Percentiles rank a stretch among this genome's conserved stretches.
Evolutionary conservation across 495 filamentous ascomycete species (phyloP).

Genomic region (Tetracladium marchalianum): DNA sequence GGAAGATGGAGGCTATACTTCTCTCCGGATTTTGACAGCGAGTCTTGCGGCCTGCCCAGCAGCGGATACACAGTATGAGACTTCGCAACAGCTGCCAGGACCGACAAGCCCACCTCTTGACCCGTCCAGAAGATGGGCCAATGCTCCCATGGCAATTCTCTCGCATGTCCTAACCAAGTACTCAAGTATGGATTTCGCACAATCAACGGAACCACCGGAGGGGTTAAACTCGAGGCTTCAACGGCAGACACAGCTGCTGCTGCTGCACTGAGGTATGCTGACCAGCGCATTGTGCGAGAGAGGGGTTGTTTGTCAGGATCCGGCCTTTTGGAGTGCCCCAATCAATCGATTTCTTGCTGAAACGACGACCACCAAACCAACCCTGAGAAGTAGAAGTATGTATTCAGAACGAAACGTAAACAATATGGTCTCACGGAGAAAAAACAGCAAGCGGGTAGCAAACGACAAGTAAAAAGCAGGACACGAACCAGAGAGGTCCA

Average conservation of each 20-base stretch:
- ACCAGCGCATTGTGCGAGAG: slow-evolving; percentile 15
- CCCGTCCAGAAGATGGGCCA: slow-evolving; percentile 98
- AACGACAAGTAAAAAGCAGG: no score
- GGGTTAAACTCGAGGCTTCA: slow-evolving; percentile 47
- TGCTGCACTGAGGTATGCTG: slow-evolving; percentile 14
- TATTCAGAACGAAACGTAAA: no score
- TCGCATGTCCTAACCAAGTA: slow-evolving; percentile 72
- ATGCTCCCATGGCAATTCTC: slow-evolving; percentile 74
- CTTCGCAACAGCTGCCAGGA: slow-evolving; percentile 68
- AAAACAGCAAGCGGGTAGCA: no score
- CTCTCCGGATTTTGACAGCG: slow-evolving; percentile 40
- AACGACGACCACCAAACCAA: no score
- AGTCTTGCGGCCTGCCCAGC: slow-evolving; percentile 80
- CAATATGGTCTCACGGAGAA: no score
- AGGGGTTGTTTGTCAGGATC: no score
- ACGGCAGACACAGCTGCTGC: slow-evolving; percentile 28
- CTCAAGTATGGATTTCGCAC: slow-evolving; percentile 91
- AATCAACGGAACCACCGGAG: slow-evolving; percentile 76
- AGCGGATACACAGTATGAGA: slow-evolving; percentile 72
- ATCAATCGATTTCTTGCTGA: no score
- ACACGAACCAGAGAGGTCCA: no score
- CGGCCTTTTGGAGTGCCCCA: no score
- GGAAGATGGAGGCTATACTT: slow-evolving; percentile 19
- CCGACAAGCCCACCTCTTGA: slow-evolving; percentile 50
- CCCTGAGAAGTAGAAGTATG: no score